phyloP scores from a whole-genome alignment of 2,329 filamentous ascomycete genomes.

The Plenodomus tracheiphilus region DNA sequence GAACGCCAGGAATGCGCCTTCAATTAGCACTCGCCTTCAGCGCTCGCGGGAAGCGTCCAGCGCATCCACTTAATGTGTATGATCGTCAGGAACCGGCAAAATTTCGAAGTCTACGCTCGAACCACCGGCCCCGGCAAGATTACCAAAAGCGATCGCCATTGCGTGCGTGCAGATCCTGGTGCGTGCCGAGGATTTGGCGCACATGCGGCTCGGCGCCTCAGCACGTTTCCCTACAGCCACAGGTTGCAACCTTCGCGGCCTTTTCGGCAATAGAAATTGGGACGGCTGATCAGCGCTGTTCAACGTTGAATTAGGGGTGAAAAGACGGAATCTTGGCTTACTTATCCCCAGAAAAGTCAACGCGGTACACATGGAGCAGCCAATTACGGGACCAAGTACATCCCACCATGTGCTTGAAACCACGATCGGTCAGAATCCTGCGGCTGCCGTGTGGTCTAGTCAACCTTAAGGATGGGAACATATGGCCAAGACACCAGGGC shows the following conservation, averaged over 20 bases:
- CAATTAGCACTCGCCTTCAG: not conserved
- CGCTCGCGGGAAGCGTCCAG: not conserved
- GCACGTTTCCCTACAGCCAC: not conserved
- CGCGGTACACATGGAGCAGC: not conserved
- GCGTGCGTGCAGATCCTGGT: not conserved
- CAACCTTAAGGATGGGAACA: not conserved
- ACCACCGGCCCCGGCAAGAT: not conserved
- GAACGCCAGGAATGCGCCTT: not conserved
- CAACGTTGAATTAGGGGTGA: not conserved
- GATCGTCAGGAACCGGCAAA: not conserved
- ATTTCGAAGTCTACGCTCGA: not conserved
- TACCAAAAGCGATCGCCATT: not conserved
- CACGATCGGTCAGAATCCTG: not conserved
- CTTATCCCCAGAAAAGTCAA: not conserved
- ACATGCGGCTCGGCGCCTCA: not conserved
- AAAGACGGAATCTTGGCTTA: not conserved
- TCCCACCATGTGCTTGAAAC: not conserved
- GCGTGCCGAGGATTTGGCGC: not conserved
- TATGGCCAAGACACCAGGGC: not conserved
- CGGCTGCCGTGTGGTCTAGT: not conserved
- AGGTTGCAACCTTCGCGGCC: not conserved
- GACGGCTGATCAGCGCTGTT: not conserved
- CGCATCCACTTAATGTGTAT: not conserved
- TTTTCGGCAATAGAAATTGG: not conserved
- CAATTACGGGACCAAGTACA: not conserved